phyloP scores from a whole-genome alignment of 495 filamentous ascomycete genomes.

The Penicillium desertorum region DNA sequence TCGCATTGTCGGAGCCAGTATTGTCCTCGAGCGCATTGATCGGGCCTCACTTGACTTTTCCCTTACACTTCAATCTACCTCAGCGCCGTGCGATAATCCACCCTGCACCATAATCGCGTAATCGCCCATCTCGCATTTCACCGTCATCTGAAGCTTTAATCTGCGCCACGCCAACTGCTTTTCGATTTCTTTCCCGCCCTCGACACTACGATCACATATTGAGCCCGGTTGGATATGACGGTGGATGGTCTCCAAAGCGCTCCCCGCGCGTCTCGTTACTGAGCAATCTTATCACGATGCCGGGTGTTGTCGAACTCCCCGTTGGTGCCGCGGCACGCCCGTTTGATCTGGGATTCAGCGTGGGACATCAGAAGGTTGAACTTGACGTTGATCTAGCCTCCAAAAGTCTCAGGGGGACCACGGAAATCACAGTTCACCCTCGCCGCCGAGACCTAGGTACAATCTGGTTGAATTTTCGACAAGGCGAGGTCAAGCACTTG shows the following conservation, averaged over 20 bases:
- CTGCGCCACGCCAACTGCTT: conserved; percentile 1
- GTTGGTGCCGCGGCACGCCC: conserved; percentile 33
- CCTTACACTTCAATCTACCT: background rate
- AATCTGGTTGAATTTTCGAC: conserved; percentile 82
- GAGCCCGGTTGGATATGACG: conserved; percentile 42
- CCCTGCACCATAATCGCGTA: conserved; percentile 1
- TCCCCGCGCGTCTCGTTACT: conserved; percentile 43
- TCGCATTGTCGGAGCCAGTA: background rate
- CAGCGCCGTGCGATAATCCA: background rate
- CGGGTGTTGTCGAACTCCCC: conserved; percentile 46
- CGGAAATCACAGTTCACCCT: conserved; percentile 76
- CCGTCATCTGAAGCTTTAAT: conserved; percentile 1
- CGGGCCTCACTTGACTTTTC: background rate
- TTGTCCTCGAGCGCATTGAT: background rate
- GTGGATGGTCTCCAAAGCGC: conserved; percentile 41
- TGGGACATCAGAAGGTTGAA: conserved; percentile 81
- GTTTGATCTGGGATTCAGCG: conserved; percentile 51
- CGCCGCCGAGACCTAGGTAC: conserved; percentile 61
- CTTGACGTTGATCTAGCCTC: conserved; percentile 82
- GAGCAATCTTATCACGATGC: conserved; percentile 44
- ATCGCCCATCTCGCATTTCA: conserved; percentile 4
- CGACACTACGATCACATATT: conserved; percentile 15
- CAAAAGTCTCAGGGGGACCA: conserved; percentile 72
- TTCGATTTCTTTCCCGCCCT: background rate
- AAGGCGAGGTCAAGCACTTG: conserved; percentile 70